Percentiles rank a stretch among this genome's conserved stretches.
Evolutionary conservation across 2,329 filamentous ascomycete genomes (phyloP).

Genomic region (Trichoderma pleuroti): DNA sequence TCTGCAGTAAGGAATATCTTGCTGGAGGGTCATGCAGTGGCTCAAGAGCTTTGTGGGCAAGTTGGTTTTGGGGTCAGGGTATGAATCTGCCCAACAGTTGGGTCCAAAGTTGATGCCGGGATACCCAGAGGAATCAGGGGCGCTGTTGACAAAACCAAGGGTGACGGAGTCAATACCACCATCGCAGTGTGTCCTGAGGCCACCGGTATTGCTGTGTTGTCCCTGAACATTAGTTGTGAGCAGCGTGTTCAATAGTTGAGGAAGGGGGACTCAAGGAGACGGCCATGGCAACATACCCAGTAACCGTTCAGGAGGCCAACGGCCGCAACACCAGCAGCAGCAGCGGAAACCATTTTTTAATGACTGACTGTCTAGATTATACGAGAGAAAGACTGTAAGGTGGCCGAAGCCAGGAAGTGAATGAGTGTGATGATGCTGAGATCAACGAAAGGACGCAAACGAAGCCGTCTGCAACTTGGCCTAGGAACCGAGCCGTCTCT

Average conservation of each 20-base stretch:
- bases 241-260: neutral
- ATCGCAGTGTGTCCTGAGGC: constrained; percentile 37
- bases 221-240: constrained; percentile 29
- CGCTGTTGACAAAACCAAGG: constrained; percentile 37
- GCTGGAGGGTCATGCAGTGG: constrained; percentile 36
- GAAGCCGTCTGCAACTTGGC: constrained; percentile 34
- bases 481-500: constrained; percentile 31
- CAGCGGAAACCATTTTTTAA: constrained; percentile 28
- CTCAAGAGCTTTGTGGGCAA: constrained; percentile 31
- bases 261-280: neutral
- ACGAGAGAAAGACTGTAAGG: constrained; percentile 32
- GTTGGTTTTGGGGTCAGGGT: constrained; percentile 24
- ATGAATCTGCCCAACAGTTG: constrained; percentile 35
- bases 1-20: constrained; percentile 42
- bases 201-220: constrained; percentile 31
- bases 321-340: constrained; percentile 24
- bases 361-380: constrained; percentile 8
- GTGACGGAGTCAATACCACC: constrained; percentile 37
- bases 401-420: constrained; percentile 30
- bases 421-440: constrained; percentile 22
- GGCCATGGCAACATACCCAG: constrained; percentile 32
- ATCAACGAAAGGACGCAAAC: constrained; percentile 42
- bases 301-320: constrained; percentile 39
- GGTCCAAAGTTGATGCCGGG: constrained; percentile 41
- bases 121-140: constrained; percentile 35